phyloP scores from a whole-genome alignment of 805 yeast species.

The Starmerella asiatica region DNA sequence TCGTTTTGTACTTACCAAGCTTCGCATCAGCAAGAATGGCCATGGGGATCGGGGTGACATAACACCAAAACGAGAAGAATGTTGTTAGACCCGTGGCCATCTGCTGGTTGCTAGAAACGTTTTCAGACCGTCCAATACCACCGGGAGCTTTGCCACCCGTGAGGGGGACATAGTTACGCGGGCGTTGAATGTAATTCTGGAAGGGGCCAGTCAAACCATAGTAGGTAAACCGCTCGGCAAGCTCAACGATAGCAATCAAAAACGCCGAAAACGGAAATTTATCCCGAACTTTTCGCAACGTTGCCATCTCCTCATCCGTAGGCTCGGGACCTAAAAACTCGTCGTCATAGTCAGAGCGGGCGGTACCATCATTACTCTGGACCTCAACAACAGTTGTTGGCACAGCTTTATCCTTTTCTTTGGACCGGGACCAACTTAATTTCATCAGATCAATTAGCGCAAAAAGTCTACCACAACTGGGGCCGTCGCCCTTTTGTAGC shows the following conservation, averaged over 20 bases:
- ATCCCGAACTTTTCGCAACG: slow-evolving; percentile 42
- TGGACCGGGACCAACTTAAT: background rate
- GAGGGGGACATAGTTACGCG: slow-evolving; percentile 25
- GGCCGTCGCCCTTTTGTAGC: too few species aligned
- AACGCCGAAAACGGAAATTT: slow-evolving; percentile 42
- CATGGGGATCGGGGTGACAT: slow-evolving; percentile 64
- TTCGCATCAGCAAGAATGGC: slow-evolving; percentile 64
- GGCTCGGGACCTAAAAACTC: slow-evolving; percentile 24
- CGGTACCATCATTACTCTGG: background rate
- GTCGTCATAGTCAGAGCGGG: background rate
- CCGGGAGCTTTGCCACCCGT: slow-evolving; percentile 35
- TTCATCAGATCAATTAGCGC: too few species aligned
- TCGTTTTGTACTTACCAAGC: slow-evolving; percentile 60
- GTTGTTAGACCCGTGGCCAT: slow-evolving; percentile 62
- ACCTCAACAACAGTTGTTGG: background rate
- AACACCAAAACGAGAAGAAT: slow-evolving; percentile 72
- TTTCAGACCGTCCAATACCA: slow-evolving; percentile 38
- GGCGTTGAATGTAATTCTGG: slow-evolving; percentile 59
- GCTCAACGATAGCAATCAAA: slow-evolving; percentile 58
- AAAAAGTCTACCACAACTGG: too few species aligned
- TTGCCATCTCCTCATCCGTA: slow-evolving; percentile 41
- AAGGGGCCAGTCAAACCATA: slow-evolving; percentile 67
- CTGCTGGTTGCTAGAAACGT: slow-evolving; percentile 30
- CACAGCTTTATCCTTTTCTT: background rate
- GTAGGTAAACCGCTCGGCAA: slow-evolving; percentile 69